A percentile compares a stretch with the other conserved stretches of the same genome.
Conservation (phyloP, 306 rosid species). For the Alnus glutinosa region DNA sequence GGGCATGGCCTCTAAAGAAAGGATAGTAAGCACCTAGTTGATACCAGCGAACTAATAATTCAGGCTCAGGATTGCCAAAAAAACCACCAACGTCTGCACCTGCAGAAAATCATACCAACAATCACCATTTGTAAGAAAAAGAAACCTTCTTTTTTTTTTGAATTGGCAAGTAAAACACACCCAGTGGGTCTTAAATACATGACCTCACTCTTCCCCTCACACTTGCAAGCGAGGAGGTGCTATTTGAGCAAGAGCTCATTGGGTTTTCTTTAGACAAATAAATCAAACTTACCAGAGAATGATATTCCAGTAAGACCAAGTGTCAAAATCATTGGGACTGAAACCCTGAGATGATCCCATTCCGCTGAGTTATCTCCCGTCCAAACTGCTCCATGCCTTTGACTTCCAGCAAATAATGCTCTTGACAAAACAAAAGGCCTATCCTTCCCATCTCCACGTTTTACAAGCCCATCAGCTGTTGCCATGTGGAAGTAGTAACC, state of each 20-base stretch:
- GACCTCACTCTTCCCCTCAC: neutral
- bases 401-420: constrained; percentile 91
- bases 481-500: constrained; percentile 99
- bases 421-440: constrained; percentile 91
- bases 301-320: constrained; percentile 85
- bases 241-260: neutral
- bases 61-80: constrained; percentile 95
- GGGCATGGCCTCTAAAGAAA: constrained; percentile 94
- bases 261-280: neutral
- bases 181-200: neutral
- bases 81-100: constrained; percentile 99
- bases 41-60: constrained; percentile 94
- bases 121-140: constrained; percentile 3
- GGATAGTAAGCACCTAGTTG: constrained; percentile 93
- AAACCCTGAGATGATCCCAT: constrained; percentile 91
- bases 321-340: constrained; percentile 90
- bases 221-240: neutral
- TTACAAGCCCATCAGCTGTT: constrained; percentile 75
- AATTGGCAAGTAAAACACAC: neutral
- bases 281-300: constrained; percentile 62
- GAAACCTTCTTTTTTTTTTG: neutral
- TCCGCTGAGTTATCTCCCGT: constrained; percentile 97
- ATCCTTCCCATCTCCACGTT: constrained; percentile 85
- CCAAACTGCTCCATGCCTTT: constrained; percentile 90
- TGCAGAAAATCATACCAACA: constrained; percentile 34